Percentiles rank a stretch among this genome's conserved stretches.
Conservation (phyloP, 208 protist genomes). For the Wallacemonas collosoma region DNA sequence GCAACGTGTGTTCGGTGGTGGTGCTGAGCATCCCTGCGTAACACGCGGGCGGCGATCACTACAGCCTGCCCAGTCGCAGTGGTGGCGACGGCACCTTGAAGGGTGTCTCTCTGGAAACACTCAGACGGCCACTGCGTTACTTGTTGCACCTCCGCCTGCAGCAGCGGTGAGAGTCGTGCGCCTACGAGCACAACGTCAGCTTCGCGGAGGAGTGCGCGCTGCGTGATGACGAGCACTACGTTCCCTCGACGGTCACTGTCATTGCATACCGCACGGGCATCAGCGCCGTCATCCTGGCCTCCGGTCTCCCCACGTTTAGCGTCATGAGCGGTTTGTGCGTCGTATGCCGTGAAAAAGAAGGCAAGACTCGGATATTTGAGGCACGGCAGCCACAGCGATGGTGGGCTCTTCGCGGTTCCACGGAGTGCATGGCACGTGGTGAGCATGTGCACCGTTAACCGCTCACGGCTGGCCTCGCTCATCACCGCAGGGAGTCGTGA, state of each 20-base stretch:
- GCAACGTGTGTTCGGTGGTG: not conserved
- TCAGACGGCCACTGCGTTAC: slow-evolving; percentile 38
- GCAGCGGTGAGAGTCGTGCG: slow-evolving; percentile 49
- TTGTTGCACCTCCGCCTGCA: slow-evolving; percentile 42
- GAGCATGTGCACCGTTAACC: slow-evolving; percentile 2
- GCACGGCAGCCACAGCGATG: slow-evolving; percentile 62
- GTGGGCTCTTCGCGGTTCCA: slow-evolving; percentile 5
- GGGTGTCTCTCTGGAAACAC: not conserved
- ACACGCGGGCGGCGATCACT: slow-evolving; percentile 47
- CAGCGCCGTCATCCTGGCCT: slow-evolving; percentile 18
- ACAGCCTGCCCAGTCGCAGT: slow-evolving; percentile 15
- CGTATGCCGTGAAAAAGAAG: slow-evolving; percentile 28
- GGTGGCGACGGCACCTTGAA: too few species aligned
- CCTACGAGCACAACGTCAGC: slow-evolving; percentile 65
- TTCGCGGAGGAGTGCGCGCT: slow-evolving; percentile 50
- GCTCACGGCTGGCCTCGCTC: not conserved
- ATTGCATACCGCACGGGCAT: not conserved
- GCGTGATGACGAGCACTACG: slow-evolving; percentile 62
- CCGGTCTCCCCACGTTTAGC: not conserved
- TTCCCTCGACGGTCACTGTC: not conserved
- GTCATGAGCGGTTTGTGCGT: not conserved
- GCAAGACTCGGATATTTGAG: slow-evolving; percentile 52
- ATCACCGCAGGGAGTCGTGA: not conserved
- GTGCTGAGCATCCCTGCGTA: slow-evolving; percentile 7
- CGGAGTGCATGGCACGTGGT: slow-evolving; percentile 10